phyloP scores from a whole-genome alignment of 2,329 filamentous ascomycete species.

The Leptographium radiaticola region DNA sequence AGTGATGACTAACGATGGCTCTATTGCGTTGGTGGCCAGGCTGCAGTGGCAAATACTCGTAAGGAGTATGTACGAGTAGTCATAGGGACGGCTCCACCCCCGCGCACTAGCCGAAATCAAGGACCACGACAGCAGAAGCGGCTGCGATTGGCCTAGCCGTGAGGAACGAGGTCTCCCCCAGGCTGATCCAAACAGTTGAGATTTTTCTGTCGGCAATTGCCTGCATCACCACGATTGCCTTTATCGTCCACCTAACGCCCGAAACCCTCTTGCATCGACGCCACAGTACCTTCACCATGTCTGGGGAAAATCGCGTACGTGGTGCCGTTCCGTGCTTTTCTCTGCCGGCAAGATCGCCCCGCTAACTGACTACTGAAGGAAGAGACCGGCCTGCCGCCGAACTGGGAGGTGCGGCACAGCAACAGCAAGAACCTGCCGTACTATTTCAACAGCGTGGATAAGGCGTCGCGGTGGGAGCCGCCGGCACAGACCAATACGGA shows the following conservation, averaged over 20 bases:
- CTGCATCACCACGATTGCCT: not conserved
- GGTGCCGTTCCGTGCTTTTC: not conserved
- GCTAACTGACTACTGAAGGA: conserved; percentile 26
- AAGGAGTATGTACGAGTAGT: not conserved
- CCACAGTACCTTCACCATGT: not conserved
- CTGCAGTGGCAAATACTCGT: too few relatives aligned
- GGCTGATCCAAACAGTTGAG: too few relatives aligned
- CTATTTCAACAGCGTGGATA: conserved; percentile 85
- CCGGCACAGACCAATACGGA: conserved; percentile 79
- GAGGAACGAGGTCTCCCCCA: not conserved
- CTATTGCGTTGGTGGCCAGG: too few relatives aligned
- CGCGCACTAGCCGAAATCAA: not conserved
- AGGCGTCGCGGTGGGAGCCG: conserved; percentile 91
- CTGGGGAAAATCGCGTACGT: conserved; percentile 7
- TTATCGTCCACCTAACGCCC: too few relatives aligned
- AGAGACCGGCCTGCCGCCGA: conserved; percentile 68
- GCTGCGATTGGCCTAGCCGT: not conserved
- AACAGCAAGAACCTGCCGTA: conserved; percentile 98
- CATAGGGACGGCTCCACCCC: not conserved
- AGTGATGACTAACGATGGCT: too few relatives aligned
- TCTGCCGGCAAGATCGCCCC: not conserved
- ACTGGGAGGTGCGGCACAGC: conserved; percentile 94
- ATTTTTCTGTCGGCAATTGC: not conserved
- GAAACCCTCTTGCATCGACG: too few relatives aligned
- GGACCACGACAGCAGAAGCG: not conserved